Percentiles rank a stretch among this genome's conserved stretches.
phyloP scores from a whole-genome alignment of 306 rosid species.

The Vachellia collinsii region DNA sequence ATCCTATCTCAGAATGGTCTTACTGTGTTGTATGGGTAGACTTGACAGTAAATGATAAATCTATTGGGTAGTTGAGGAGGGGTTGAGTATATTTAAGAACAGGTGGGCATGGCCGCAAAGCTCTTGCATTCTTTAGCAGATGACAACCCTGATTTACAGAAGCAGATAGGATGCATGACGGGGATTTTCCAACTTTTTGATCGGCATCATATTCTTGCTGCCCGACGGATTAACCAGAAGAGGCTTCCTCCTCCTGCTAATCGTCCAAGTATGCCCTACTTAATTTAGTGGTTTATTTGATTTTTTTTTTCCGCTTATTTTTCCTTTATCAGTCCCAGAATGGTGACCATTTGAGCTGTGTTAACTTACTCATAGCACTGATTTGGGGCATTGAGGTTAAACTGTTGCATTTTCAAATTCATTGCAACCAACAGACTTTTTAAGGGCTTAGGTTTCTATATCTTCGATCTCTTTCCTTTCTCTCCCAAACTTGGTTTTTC shows the following conservation, averaged over 20 bases:
- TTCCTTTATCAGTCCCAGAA: neutral
- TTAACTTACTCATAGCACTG: neutral
- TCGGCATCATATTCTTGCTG: conserved; percentile 61
- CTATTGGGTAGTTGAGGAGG: conserved; percentile 34
- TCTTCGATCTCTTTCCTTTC: neutral
- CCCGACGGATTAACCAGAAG: conserved; percentile 65
- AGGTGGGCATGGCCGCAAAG: conserved; percentile 81
- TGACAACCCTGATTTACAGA: conserved; percentile 88
- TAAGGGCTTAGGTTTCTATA: neutral
- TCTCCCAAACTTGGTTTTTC: neutral
- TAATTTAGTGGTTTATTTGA: conserved; percentile 1
- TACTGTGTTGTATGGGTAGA: conserved; percentile 40
- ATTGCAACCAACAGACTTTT: neutral
- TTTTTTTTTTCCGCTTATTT: neutral
- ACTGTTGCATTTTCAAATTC: conserved; percentile 24
- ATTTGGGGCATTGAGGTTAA: conserved; percentile 17
- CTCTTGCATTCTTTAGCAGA: conserved; percentile 89
- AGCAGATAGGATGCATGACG: conserved; percentile 95
- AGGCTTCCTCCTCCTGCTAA: conserved; percentile 53
- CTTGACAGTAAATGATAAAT: conserved; percentile 33
- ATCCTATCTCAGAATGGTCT: conserved; percentile 33
- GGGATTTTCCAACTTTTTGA: conserved; percentile 89
- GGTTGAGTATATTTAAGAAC: conserved; percentile 32
- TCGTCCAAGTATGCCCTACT: conserved; percentile 5
- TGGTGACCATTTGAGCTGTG: conserved; percentile 6